These are phyloP conservation scores for Pascua sp. DNA, from an alignment of 1,284 basidiomycete genomes.

Conservation along the genomic window DNA sequence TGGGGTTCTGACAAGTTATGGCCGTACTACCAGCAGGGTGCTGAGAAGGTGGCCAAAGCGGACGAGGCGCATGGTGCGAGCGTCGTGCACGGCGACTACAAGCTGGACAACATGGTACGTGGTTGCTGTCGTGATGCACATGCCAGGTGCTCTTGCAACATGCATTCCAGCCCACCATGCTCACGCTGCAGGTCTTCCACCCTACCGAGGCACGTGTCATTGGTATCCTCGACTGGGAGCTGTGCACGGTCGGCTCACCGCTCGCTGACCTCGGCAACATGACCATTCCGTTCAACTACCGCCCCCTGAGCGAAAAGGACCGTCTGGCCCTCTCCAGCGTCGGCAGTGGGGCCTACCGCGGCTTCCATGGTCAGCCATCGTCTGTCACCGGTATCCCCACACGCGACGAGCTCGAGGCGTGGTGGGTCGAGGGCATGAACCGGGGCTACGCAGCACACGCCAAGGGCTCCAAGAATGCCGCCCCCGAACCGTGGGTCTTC, in stretches of 20 bases:
- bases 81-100: conserved; percentile 89
- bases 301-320: conserved; percentile 1
- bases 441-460: conserved; percentile 26
- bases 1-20: conserved; percentile 67
- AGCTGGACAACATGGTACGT: conserved; percentile 75
- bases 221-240: conserved; percentile 93
- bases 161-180: no score
- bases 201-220: conserved; percentile 86
- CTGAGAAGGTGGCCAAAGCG: conserved; percentile 67
- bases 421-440: conserved; percentile 48
- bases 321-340: not conserved
- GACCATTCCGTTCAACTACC: conserved; percentile 12
- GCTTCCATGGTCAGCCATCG: conserved; percentile 62
- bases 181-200: conserved; percentile 64
- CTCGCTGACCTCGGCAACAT: conserved; percentile 87
- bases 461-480: conserved; percentile 3
- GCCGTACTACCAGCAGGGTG: conserved; percentile 63
- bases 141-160: no score
- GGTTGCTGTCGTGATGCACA: no score
- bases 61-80: conserved; percentile 61
- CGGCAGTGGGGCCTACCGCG: conserved; percentile 6
- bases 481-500: conserved; percentile 27
- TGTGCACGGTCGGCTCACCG: conserved; percentile 84
- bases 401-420: conserved; percentile 65
- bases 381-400: conserved; percentile 59